phyloP scores from a whole-genome alignment of 345 rosid species.

The Acer campestre region DNA sequence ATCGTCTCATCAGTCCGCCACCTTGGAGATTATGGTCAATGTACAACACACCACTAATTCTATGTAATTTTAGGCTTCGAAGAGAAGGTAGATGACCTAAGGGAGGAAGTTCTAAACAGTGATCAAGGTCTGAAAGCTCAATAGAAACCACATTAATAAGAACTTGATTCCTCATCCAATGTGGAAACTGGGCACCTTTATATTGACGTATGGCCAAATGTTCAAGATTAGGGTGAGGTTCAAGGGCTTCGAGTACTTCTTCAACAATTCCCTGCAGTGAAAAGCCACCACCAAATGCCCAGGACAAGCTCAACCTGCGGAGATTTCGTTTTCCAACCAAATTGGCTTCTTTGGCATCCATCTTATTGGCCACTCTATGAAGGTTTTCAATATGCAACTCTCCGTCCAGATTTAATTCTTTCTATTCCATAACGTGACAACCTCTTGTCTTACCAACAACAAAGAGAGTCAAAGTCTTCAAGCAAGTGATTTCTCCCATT shows the following conservation, averaged over 20 bases:
- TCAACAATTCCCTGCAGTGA: not conserved
- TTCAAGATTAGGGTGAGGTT: conserved; percentile 11
- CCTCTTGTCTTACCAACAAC: too few relatives aligned
- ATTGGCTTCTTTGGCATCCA: too few relatives aligned
- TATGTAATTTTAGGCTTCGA: not conserved
- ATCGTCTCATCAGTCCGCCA: too few relatives aligned
- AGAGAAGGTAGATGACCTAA: not conserved
- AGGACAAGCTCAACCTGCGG: not conserved
- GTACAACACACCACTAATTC: not conserved
- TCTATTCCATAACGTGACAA: too few relatives aligned
- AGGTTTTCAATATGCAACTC: too few relatives aligned
- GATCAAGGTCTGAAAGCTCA: not conserved
- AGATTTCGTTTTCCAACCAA: too few relatives aligned
- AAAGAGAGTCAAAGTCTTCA: too few relatives aligned
- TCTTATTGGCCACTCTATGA: too few relatives aligned
- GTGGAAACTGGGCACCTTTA: not conserved
- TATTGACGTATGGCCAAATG: not conserved
- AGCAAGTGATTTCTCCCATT: too few relatives aligned
- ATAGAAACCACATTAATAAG: not conserved
- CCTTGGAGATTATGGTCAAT: not conserved
- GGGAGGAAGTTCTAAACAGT: not conserved
- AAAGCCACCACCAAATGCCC: not conserved
- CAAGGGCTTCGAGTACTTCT: conserved; percentile 6
- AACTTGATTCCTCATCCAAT: not conserved
- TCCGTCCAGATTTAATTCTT: too few relatives aligned